Base-by-base conservation (phyloP, 2,329 filamentous ascomycete species). In the Fusarium aywerte region DNA sequence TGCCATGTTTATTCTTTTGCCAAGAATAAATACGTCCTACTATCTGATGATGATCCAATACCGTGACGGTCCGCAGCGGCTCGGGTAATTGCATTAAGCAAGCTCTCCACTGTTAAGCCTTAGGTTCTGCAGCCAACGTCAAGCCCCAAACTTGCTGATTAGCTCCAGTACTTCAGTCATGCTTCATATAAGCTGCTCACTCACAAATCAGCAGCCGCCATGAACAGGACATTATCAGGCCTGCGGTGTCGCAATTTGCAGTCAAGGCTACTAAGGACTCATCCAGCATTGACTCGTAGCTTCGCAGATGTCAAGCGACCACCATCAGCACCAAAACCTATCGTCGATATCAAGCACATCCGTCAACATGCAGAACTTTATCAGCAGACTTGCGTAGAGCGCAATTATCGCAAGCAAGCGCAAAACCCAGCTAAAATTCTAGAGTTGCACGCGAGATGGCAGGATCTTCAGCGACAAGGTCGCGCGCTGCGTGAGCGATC, bases 311-410 rank as follows among this genome's bases (percentile, higher is more conserved):
- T 60, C 42, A 78, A 76, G 58, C 84, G 89, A 36, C 91, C 91
- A 6, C 83, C 90, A 3, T 89, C 86, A 51, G 93, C 92, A 15
- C 93, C 93, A 12, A 95, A 92, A 76, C 88, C 92, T 25, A 86
- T 86, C 44, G 85, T 96, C 69, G 91, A 97, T 80, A 85, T 97
- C 76, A 95, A 92, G 77, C 90, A 96, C 80, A 97, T 99, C 77
- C 93, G 94, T 58, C 87, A 93, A 74, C 92, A 96, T 78, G 88
- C 91, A 16, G 87, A 90, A 15, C 84, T 96, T 16, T 92, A 97
- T 82, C 86, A 91, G 71, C 84, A 90, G 69, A 98, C 96, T 75
- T 97, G 92, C 79, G 77, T 90, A 61, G 90, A 93, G 69, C 89
- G 96, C 70, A 97, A 97, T 77, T 97, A 97, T 80, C 83, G 76